Conservation (phyloP, 805 yeast genomes). For the Vanderwaltozyma polyspora region DNA sequence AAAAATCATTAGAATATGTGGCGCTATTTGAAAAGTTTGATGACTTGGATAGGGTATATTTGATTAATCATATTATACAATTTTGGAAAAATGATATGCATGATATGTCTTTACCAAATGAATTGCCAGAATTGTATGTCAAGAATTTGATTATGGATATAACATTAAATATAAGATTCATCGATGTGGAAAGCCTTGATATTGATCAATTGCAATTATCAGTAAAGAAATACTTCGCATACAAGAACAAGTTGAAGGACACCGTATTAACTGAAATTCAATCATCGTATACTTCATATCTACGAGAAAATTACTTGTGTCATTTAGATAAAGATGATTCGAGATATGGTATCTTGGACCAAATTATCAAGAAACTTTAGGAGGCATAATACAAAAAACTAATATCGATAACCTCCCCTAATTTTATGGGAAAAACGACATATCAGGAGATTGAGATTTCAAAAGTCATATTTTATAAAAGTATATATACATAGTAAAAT, state of each 20-base stretch:
- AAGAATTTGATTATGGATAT: slow-evolving; percentile 40
- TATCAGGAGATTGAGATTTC: no score
- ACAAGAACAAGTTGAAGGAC: slow-evolving; percentile 34
- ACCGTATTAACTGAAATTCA: slow-evolving; percentile 28
- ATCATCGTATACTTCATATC: slow-evolving; percentile 21
- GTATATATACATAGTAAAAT: no score
- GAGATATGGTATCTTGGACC: slow-evolving; percentile 21
- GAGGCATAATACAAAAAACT: neutral
- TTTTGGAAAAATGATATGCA: slow-evolving; percentile 37
- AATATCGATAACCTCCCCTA: neutral
- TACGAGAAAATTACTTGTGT: slow-evolving; percentile 27
- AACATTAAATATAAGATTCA: slow-evolving; percentile 54
- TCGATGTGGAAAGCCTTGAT: slow-evolving; percentile 28
- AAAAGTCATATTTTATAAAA: no score
- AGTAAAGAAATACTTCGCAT: slow-evolving; percentile 60
- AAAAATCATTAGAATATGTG: slow-evolving; percentile 38
- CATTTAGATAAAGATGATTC: slow-evolving; percentile 21
- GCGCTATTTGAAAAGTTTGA: slow-evolving; percentile 56
- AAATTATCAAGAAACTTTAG: slow-evolving; percentile 25
- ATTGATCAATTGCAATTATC: slow-evolving; percentile 54
- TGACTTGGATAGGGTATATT: slow-evolving; percentile 55
- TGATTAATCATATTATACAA: slow-evolving; percentile 53
- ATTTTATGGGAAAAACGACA: neutral
- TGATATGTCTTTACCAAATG: slow-evolving; percentile 18
- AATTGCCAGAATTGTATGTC: slow-evolving; percentile 29